phyloP scores from a whole-genome alignment of 2,329 filamentous ascomycete genomes.

The Chrysoporthe deuterocubensis region DNA sequence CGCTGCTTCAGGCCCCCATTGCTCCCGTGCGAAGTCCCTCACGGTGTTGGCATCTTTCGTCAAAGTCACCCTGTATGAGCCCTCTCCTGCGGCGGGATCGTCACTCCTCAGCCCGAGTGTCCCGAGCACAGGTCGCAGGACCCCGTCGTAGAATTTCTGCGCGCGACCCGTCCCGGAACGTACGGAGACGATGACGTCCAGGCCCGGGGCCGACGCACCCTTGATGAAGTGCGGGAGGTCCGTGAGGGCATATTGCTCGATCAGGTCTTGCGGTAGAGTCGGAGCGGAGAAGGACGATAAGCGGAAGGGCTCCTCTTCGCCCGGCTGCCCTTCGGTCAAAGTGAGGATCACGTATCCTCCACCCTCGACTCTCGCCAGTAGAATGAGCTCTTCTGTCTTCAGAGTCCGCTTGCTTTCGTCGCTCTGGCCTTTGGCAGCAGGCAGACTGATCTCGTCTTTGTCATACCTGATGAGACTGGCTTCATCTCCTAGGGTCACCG shows the following conservation, averaged over 20 bases:
- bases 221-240: constrained; percentile 42
- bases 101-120: constrained; percentile 43
- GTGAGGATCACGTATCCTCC: constrained; percentile 42
- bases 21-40: constrained; percentile 58
- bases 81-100: constrained; percentile 28
- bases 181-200: constrained; percentile 72
- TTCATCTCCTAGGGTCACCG: constrained; percentile 20
- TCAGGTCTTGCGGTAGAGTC: constrained; percentile 42
- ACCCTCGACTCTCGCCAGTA: constrained; percentile 30
- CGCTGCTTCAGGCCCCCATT: constrained; percentile 48
- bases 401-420: constrained; percentile 23
- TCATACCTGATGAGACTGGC: constrained; percentile 14
- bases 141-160: constrained; percentile 55
- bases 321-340: constrained; percentile 42
- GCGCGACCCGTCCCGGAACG: constrained; percentile 67
- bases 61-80: constrained; percentile 56
- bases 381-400: constrained; percentile 39
- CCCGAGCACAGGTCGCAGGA: constrained; percentile 60
- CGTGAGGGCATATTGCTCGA: constrained; percentile 42
- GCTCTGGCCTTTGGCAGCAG: not conserved
- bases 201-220: constrained; percentile 32
- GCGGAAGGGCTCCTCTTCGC: constrained; percentile 34
- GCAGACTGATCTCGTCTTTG: constrained; percentile 16
- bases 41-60: constrained; percentile 70
- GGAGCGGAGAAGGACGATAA: constrained; percentile 37